Evolutionary conservation across 371 early-diverging fungal species (phyloP).

Genomic region (Mortierella sp.): DNA sequence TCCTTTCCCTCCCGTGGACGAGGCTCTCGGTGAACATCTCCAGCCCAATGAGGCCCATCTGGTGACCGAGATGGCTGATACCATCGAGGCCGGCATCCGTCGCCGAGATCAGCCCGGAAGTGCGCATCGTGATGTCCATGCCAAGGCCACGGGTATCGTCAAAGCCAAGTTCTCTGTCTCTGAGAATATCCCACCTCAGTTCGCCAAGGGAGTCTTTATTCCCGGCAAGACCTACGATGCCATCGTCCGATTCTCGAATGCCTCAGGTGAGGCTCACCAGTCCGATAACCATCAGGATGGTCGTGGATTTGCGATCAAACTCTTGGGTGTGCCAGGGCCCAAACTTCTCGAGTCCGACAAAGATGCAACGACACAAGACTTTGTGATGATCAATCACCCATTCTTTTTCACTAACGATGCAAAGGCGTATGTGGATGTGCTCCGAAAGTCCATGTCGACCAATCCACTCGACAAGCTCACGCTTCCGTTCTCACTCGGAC

Average conservation of each 20-base stretch:
- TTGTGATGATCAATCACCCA: slow-evolving; percentile 40
- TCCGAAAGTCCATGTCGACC: slow-evolving; percentile 8
- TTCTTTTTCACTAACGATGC: slow-evolving; percentile 37
- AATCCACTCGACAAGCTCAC: slow-evolving; percentile 21
- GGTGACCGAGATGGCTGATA: slow-evolving; percentile 23
- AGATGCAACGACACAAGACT: slow-evolving; percentile 43
- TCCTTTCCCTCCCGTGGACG: slow-evolving; percentile 39
- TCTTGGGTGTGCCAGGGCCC: slow-evolving; percentile 30
- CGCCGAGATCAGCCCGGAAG: slow-evolving; percentile 13
- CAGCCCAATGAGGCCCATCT: slow-evolving; percentile 30
- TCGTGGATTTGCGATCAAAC: slow-evolving; percentile 41
- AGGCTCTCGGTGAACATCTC: slow-evolving; percentile 35
- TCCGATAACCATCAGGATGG: slow-evolving; percentile 15
- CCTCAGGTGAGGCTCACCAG: slow-evolving; percentile 14
- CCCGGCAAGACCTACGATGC: slow-evolving; percentile 46
- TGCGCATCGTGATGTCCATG: slow-evolving; percentile 39
- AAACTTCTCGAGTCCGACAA: slow-evolving; percentile 42
- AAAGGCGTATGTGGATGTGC: slow-evolving; percentile 15
- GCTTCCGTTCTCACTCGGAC: slow-evolving; percentile 27
- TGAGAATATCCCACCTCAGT: slow-evolving; percentile 27
- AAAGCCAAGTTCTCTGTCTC: slow-evolving; percentile 33
- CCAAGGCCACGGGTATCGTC: slow-evolving; percentile 37
- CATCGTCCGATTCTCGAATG: slow-evolving; percentile 36
- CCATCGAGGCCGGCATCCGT: slow-evolving; percentile 22
- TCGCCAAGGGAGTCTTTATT: slow-evolving; percentile 40